Percentiles rank a stretch among this genome's conserved stretches.
Conservation (phyloP, 2,329 filamentous ascomycete genomes). For the Parastagonospora avenae region DNA sequence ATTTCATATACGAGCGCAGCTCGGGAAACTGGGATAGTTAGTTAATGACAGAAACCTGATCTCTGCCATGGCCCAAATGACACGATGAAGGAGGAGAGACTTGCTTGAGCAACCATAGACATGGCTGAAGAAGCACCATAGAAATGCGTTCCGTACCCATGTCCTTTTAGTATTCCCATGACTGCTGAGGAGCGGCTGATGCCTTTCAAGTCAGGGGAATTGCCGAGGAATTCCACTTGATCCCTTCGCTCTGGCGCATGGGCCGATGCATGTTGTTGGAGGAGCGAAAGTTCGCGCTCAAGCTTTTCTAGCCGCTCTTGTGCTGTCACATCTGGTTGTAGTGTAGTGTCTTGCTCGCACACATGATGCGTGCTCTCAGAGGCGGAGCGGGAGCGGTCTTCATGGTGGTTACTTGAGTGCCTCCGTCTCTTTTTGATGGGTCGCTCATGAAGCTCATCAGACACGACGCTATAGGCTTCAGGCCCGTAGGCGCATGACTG, state of each 20-base stretch:
- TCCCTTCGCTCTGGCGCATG: slow-evolving; percentile 1
- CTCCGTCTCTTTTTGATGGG: background rate
- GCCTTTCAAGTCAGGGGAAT: slow-evolving; percentile 3
- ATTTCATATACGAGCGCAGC: slow-evolving; percentile 32
- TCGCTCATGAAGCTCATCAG: background rate
- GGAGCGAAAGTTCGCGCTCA: background rate
- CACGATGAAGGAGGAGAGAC: background rate
- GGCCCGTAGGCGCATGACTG: slow-evolving; percentile 42
- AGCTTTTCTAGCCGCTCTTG: background rate
- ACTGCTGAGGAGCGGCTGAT: background rate
- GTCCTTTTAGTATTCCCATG: slow-evolving; percentile 37
- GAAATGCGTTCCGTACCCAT: slow-evolving; percentile 47
- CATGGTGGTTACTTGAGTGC: no score
- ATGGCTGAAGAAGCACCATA: slow-evolving; percentile 48
- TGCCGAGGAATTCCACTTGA: slow-evolving; percentile 7
- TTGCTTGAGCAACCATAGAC: slow-evolving; percentile 22
- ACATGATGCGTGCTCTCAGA: background rate
- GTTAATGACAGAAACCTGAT: background rate
- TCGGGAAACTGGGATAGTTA: slow-evolving; percentile 37
- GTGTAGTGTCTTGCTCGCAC: background rate
- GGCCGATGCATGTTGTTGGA: background rate
- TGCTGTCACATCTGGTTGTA: background rate
- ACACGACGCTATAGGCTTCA: slow-evolving; percentile 14
- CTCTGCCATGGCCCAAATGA: no score
- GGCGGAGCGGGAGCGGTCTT: background rate